Conservation (phyloP, 169 alveolate genomes). For the Plasmodium billcollinsi region DNA sequence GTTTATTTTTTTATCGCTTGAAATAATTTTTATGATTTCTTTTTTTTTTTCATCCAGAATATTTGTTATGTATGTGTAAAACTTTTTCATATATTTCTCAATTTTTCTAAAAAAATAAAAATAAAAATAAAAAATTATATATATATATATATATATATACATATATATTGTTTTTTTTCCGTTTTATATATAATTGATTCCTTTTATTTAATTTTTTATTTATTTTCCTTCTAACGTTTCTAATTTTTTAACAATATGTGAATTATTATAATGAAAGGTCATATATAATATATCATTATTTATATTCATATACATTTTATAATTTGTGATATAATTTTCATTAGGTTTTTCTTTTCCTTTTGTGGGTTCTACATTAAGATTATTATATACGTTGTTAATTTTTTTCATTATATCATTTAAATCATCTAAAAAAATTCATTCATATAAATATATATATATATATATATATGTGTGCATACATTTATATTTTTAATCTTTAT, state of each 20-base stretch:
- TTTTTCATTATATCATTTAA: constrained; percentile 44
- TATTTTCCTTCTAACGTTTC: constrained; percentile 18
- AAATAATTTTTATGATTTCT: constrained; percentile 54
- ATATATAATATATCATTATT: constrained; percentile 18
- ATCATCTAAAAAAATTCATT: constrained; percentile 16
- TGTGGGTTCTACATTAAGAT: background rate
- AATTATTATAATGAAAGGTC: constrained; percentile 31
- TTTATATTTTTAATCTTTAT: background rate
- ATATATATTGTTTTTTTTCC: background rate
- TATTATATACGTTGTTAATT: constrained; percentile 17
- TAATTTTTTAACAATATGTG: constrained; percentile 46
- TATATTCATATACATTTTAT: background rate
- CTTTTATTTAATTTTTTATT: background rate
- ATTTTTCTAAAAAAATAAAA: constrained; percentile 33
- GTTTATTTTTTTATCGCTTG: constrained; percentile 45
- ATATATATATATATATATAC: background rate
- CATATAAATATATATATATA: background rate
- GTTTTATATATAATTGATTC: background rate
- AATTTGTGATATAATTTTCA: background rate
- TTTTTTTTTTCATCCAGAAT: constrained; percentile 43
- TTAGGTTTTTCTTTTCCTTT: background rate
- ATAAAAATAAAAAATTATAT: background rate
- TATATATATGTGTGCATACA: background rate
- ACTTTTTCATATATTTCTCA: constrained; percentile 26
- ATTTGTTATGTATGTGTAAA: constrained; percentile 24